Evolutionary conservation across 495 filamentous ascomycete species (phyloP).

Genomic region (Hypoxylon trugodes): DNA sequence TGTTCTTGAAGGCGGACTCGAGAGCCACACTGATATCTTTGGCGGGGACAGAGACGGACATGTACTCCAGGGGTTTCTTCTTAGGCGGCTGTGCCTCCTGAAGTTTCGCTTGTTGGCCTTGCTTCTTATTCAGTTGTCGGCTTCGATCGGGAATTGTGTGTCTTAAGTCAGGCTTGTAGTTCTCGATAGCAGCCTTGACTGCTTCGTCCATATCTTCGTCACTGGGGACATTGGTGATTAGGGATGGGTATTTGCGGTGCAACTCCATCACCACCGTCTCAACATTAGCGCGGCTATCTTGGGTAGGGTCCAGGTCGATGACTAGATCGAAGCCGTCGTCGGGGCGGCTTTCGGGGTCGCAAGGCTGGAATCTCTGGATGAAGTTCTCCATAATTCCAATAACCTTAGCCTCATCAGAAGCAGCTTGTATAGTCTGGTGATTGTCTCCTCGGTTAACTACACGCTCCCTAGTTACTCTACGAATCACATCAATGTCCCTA

Average conservation of each 20-base stretch:
- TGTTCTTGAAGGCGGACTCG: constrained; percentile 69
- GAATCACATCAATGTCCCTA: constrained; percentile 72
- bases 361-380: constrained; percentile 80
- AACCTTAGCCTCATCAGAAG: constrained; percentile 70
- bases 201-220: constrained; percentile 81
- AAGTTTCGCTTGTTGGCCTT: constrained; percentile 48
- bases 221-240: constrained; percentile 76
- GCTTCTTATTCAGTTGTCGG: constrained; percentile 52
- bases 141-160: constrained; percentile 69
- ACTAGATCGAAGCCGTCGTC: constrained; percentile 82
- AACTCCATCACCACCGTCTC: constrained; percentile 78
- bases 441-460: constrained; percentile 91
- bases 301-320: constrained; percentile 83
- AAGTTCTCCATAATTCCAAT: constrained; percentile 96
- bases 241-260: constrained; percentile 73
- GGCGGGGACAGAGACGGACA: constrained; percentile 71
- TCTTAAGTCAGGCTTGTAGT: constrained; percentile 79
- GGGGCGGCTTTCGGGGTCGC: constrained; percentile 68
- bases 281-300: constrained; percentile 82
- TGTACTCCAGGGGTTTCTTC: constrained; percentile 76
- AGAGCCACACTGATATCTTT: constrained; percentile 67
- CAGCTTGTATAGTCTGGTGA: constrained; percentile 95
- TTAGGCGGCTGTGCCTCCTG: constrained; percentile 50
- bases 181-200: constrained; percentile 75
- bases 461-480: constrained; percentile 76